Base-by-base conservation (phyloP, 1,284 basidiomycete species). In the Bjerkandera adusta region DNA sequence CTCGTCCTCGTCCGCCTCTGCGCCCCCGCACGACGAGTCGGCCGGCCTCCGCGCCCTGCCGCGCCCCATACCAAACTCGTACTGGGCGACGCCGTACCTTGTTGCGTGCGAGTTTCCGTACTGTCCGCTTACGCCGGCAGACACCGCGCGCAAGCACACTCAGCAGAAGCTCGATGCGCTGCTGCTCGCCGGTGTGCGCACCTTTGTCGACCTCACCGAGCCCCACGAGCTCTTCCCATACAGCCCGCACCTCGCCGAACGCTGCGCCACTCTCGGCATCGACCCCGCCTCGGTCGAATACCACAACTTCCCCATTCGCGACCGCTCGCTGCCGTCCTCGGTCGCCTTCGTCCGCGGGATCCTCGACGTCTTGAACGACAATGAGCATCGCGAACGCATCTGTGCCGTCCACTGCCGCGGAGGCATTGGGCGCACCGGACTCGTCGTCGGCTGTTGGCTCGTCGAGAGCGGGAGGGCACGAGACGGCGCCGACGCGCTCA, bases 101-200 rank as follows among this genome's bases (percentile, higher is more conserved):
- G 72, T 89, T 47, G 85, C 84, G 1, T 87, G 84, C 73, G 85
- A 89, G 61, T 89, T 89, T 60, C 86, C 86, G 0, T 89, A 81
- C 71, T 81, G 36, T 81, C 85, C 10, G 52, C 55, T 71, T 64
- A 50, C 59, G 10, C 60, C 59, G 37, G 64, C 73, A 52, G 70
- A 57, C 40, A 37, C 57, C 36, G 50, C 49, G 45, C 63, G 44
- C 54, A 63, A 72, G 16, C 68, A 71, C 35, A 62, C 62, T 50
- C 70, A 69, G 51, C 74, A 77, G 52, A 87, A 88, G 59, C 75
- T 89, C 51, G 83, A 86, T 64, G 76, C 77, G 0, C 73, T 88
- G 45, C 76, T 89, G 22, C 67, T 68, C 10, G 79, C 83, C 0
- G 85, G 85, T 46, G 80, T 87, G 4, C 80, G 83, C 49, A 86